A percentile compares a stretch with the other conserved stretches of the same genome.
Evolutionary conservation across 306 rosid genomes (phyloP).

Genomic region (Betula pendula): DNA sequence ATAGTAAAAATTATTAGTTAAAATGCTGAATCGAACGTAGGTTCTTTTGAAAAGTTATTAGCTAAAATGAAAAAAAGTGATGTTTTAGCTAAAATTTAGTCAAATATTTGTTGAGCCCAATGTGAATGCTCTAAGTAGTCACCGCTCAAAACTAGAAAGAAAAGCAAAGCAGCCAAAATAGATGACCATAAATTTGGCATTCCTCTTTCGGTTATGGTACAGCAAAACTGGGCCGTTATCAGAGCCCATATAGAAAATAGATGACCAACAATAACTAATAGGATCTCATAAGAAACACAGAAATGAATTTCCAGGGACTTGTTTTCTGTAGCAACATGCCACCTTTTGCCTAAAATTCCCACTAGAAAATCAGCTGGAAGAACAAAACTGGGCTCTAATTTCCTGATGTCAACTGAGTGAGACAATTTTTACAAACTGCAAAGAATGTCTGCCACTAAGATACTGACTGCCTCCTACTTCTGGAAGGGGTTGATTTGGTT

Average conservation of each 20-base stretch:
- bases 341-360: conserved; percentile 12
- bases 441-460: conserved; percentile 48
- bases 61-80: too few relatives aligned
- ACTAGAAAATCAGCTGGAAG: conserved; percentile 36
- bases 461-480: conserved; percentile 80
- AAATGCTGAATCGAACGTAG: too few relatives aligned
- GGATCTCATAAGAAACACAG: background rate
- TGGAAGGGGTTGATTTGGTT: conserved; percentile 78
- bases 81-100: too few relatives aligned
- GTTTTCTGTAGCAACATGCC: background rate
- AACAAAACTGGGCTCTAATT: conserved; percentile 52
- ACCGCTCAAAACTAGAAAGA: background rate
- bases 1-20: too few relatives aligned
- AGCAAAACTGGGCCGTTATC: conserved; percentile 28
- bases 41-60: too few relatives aligned
- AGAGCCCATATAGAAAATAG: conserved; percentile 10
- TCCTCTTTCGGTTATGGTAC: conserved; percentile 19
- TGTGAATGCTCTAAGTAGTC: too few relatives aligned
- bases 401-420: conserved; percentile 45
- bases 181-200: conserved; percentile 8
- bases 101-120: too few relatives aligned
- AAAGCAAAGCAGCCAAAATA: background rate
- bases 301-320: background rate
- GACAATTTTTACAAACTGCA: conserved; percentile 41
- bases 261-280: background rate